Evolutionary conservation across 139 green algal species (phyloP).

Genomic region (Picochlorum sp.): DNA sequence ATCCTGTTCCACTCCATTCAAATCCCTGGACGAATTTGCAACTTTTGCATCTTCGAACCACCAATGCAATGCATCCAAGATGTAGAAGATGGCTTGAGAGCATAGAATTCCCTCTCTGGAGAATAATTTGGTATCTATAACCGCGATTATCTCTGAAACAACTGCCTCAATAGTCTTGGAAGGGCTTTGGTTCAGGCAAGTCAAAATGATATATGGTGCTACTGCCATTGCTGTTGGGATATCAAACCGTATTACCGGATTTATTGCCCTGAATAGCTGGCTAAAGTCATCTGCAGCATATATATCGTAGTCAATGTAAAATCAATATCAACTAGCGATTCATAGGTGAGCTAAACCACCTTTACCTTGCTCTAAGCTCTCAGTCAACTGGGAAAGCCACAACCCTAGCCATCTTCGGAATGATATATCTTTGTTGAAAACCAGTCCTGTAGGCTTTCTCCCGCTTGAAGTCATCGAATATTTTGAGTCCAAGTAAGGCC

Average conservation of each 20-base stretch:
- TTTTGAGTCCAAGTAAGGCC: conserved; percentile 40
- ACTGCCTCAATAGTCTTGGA: conserved; percentile 11
- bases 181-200: conserved; percentile 32
- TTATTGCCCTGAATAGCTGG: conserved; percentile 54
- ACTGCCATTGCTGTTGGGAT: conserved; percentile 67
- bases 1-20: not conserved
- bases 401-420: conserved; percentile 64
- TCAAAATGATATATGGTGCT: conserved; percentile 69
- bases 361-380: conserved; percentile 14
- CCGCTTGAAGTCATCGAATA: conserved; percentile 2
- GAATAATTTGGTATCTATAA: conserved; percentile 15
- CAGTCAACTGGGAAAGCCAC: conserved; percentile 58
- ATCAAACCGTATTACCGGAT: conserved; percentile 55
- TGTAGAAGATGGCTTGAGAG: conserved; percentile 66
- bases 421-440: conserved; percentile 3
- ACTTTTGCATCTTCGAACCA: conserved; percentile 45
- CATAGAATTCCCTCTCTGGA: conserved; percentile 38
- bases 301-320: no score
- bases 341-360: no score
- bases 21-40: not conserved
- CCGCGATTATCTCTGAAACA: conserved; percentile 32
- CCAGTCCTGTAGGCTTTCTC: not conserved
- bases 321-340: no score
- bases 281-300: no score
- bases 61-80: conserved; percentile 69